Conservation (phyloP, 345 rosid genomes). For the Trapa incisa region DNA sequence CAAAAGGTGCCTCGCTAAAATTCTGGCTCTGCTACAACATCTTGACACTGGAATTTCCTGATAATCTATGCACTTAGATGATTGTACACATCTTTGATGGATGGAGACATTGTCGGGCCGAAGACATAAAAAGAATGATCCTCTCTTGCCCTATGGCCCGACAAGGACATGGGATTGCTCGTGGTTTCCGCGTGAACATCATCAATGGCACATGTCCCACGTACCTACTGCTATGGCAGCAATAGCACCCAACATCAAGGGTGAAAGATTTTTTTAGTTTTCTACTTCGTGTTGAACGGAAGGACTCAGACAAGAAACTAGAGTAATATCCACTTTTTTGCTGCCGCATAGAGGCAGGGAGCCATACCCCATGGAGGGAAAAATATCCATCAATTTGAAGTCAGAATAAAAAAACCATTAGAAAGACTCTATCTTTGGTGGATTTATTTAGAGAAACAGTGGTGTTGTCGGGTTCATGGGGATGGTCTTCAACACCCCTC, state of each 20-base stretch:
- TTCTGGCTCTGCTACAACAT: too few relatives aligned
- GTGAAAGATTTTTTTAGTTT: neutral
- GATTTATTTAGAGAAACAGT: conserved; percentile 24
- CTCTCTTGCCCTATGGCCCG: neutral
- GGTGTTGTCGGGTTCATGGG: neutral
- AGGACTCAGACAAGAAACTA: too few relatives aligned
- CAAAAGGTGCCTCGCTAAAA: too few relatives aligned
- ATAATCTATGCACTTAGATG: too few relatives aligned
- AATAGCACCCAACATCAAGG: neutral
- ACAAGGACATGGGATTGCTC: neutral
- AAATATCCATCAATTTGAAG: neutral
- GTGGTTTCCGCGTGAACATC: neutral
- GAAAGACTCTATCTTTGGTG: neutral
- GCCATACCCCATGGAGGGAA: neutral
- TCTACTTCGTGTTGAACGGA: too few relatives aligned
- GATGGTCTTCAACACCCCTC: conserved; percentile 18
- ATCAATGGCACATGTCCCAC: neutral
- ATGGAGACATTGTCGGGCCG: neutral
- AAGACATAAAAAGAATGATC: neutral
- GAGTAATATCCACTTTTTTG: too few relatives aligned
- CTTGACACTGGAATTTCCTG: too few relatives aligned
- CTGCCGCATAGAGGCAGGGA: neutral
- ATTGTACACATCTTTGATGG: too few relatives aligned
- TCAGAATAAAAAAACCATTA: neutral
- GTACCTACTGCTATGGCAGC: neutral